These are phyloP conservation scores for Neocatenulostroma microsporum DNA, from an alignment of 2,329 filamentous ascomycete species.

Conservation along the genomic window DNA sequence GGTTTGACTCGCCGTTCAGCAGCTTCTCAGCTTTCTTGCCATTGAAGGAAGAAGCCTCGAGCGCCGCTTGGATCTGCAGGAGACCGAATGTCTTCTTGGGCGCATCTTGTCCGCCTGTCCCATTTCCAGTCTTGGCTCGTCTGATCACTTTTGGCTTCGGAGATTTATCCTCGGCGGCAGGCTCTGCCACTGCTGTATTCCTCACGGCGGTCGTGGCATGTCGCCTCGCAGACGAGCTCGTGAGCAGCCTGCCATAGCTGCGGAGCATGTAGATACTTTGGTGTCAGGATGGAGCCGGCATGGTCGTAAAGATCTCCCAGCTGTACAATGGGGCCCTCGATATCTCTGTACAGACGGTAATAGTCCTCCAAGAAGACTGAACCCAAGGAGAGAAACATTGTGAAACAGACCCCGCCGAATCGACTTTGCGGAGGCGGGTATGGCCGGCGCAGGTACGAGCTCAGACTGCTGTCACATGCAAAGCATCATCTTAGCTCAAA, in stretches of 20 bases:
- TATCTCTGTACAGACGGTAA: too few species aligned
- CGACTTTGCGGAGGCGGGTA: constrained; percentile 1
- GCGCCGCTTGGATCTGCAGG: constrained; percentile 2
- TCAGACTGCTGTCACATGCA: constrained; percentile 4
- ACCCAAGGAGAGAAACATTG: too few species aligned
- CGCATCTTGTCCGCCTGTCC: background rate
- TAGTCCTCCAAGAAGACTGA: too few species aligned
- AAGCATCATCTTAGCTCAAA: too few species aligned
- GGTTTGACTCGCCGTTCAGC: too few species aligned
- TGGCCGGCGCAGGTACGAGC: constrained; percentile 6
- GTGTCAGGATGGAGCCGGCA: background rate
- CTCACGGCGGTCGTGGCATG: background rate
- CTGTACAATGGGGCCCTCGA: too few species aligned
- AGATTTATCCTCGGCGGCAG: background rate
- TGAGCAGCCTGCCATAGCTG: constrained; percentile 9
- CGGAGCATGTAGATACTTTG: constrained; percentile 7
- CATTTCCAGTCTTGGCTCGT: too few species aligned
- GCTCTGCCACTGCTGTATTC: background rate
- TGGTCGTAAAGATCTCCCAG: too few species aligned
- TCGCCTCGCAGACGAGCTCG: too few species aligned
- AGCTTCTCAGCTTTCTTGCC: too few species aligned
- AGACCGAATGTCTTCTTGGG: constrained; percentile 1
- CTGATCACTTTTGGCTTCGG: too few species aligned
- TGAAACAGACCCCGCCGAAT: background rate
- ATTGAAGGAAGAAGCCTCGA: constrained; percentile 2